Evolutionary conservation across 257 asterid species (phyloP).

Genomic region (Solanum habrochaites): DNA sequence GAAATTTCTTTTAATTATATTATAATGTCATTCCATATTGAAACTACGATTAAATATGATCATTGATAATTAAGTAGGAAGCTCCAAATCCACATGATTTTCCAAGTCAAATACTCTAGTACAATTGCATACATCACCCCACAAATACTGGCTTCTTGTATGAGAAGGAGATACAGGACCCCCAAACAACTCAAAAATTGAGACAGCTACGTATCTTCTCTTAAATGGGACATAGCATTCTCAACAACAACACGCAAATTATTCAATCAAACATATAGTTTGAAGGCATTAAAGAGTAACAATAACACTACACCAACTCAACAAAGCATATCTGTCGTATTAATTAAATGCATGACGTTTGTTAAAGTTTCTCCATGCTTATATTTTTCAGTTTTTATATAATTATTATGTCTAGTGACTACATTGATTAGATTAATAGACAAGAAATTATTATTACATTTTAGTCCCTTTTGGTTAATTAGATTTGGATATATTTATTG

Average conservation of each 20-base stretch:
- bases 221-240: background rate
- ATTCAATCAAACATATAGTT: background rate
- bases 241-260: background rate
- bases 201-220: background rate
- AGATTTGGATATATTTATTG: background rate
- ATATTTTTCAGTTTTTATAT: background rate
- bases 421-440: background rate
- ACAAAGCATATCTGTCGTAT: background rate
- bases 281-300: background rate
- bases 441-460: background rate
- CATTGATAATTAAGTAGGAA: background rate
- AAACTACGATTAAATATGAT: too few relatives aligned
- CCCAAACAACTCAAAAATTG: background rate
- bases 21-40: rapidly evolving
- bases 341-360: background rate
- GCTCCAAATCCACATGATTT: background rate
- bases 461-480: background rate
- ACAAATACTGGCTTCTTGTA: background rate
- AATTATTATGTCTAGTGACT: background rate
- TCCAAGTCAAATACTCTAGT: background rate
- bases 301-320: background rate
- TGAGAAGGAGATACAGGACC: background rate
- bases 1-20: background rate
- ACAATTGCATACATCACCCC: background rate
- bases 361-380: background rate